These are phyloP conservation scores for Naganishia kalamii DNA, from an alignment of 768 basidiomycete species.

Conservation along the genomic window DNA sequence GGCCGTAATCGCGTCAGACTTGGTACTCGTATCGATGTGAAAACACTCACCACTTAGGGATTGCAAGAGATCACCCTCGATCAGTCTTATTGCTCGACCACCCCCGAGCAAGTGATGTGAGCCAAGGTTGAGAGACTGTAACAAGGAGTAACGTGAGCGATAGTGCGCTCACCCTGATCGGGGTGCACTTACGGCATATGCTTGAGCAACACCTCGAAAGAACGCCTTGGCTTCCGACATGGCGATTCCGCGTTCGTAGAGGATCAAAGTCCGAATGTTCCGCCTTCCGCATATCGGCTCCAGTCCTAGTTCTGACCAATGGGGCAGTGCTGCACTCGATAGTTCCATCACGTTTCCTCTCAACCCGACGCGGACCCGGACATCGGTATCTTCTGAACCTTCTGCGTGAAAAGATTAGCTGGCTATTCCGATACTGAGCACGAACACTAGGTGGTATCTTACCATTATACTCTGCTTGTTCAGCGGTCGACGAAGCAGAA, in stretches of 20 bases:
- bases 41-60: not conserved
- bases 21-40: not conserved
- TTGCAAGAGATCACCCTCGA: not conserved
- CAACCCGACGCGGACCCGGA: conserved; percentile 5
- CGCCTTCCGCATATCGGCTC: conserved; percentile 15
- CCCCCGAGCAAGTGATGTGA: not conserved
- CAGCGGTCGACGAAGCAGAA: not conserved
- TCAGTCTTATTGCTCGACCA: not conserved
- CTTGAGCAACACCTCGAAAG: not conserved
- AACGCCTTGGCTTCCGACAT: conserved; percentile 4
- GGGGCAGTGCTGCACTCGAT: not conserved
- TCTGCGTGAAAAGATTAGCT: not conserved
- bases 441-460: not conserved
- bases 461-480: not conserved
- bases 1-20: too few relatives aligned
- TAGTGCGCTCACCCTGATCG: too few relatives aligned
- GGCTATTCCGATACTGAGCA: not conserved
- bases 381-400: not conserved
- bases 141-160: not conserved
- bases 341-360: conserved; percentile 6
- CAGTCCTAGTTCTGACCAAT: conserved; percentile 18
- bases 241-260: conserved; percentile 12
- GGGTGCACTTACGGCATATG: conserved; percentile 7
- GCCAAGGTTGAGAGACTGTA: not conserved
- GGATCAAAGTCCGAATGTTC: not conserved